phyloP scores from a whole-genome alignment of 2,329 filamentous ascomycete species.

The Trichoderma sp. region DNA sequence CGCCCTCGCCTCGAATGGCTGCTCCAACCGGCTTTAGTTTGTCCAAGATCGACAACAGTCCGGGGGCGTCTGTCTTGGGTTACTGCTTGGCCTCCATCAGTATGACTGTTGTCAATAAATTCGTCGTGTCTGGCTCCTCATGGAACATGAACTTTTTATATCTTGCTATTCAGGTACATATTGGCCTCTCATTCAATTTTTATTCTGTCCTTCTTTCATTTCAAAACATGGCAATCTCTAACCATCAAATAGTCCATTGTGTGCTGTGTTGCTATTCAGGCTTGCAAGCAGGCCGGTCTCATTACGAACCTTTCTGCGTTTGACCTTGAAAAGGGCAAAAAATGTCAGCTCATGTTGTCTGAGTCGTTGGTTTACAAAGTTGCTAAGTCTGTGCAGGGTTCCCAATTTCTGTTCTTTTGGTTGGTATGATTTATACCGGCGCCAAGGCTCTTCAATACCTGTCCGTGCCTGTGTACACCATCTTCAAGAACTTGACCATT shows the following conservation, averaged over 20 bases:
- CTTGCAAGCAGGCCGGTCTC: conserved; percentile 76
- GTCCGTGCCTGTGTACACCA: conserved; percentile 97
- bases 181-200: conserved; percentile 32
- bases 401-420: conserved; percentile 89
- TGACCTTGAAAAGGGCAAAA: conserved; percentile 84
- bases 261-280: conserved; percentile 80
- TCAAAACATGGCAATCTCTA: conserved; percentile 14
- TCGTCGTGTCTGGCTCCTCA: conserved; percentile 83
- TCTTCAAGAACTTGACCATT: conserved; percentile 99
- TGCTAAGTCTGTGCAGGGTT: conserved; percentile 67
- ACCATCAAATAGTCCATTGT: conserved; percentile 69
- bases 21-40: conserved; percentile 37
- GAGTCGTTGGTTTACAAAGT: neutral
- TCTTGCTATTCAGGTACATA: conserved; percentile 79
- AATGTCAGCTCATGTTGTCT: conserved; percentile 64
- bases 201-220: neutral
- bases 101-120: conserved; percentile 99
- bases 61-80: conserved; percentile 75
- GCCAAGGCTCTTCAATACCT: conserved; percentile 95
- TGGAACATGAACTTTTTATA: conserved; percentile 99
- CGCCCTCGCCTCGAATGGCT: conserved; percentile 27
- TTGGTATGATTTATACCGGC: conserved; percentile 98
- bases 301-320: conserved; percentile 83
- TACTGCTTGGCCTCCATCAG: conserved; percentile 97
- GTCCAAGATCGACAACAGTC: conserved; percentile 69